phyloP scores from a whole-genome alignment of 495 filamentous ascomycete genomes.

The Neurospora sp. region DNA sequence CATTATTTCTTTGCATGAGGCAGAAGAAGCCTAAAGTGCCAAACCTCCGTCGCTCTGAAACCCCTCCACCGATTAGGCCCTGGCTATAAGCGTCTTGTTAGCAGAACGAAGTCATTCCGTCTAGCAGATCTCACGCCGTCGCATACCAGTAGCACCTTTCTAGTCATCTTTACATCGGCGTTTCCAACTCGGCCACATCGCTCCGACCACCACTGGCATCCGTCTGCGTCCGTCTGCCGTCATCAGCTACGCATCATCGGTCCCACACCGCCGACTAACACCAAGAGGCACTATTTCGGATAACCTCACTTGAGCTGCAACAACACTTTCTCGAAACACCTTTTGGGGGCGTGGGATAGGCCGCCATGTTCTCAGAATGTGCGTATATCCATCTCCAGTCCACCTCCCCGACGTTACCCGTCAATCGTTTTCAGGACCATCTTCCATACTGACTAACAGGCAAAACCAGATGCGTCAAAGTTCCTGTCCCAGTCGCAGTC shows the following conservation, averaged over 20 bases:
- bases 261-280: background rate
- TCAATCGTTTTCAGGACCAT: slow-evolving; percentile 4
- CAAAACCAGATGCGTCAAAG: slow-evolving; percentile 76
- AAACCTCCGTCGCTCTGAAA: background rate
- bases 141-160: background rate
- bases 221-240: background rate
- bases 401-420: background rate
- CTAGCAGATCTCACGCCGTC: background rate
- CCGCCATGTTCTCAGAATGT: slow-evolving; percentile 95
- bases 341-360: slow-evolving; percentile 13
- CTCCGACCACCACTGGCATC: background rate
- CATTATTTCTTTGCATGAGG: background rate
- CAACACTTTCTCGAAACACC: background rate
- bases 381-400: slow-evolving; percentile 30
- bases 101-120: background rate
- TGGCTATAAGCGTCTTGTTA: background rate
- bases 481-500: slow-evolving; percentile 98
- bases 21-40: background rate
- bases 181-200: background rate
- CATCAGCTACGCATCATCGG: background rate
- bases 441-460: slow-evolving; percentile 2
- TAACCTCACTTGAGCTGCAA: background rate
- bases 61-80: background rate
- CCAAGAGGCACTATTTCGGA: background rate
- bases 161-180: background rate